Conservation (phyloP, 352 stramenopile genomes). For the Aphanomyces cochlioides region DNA sequence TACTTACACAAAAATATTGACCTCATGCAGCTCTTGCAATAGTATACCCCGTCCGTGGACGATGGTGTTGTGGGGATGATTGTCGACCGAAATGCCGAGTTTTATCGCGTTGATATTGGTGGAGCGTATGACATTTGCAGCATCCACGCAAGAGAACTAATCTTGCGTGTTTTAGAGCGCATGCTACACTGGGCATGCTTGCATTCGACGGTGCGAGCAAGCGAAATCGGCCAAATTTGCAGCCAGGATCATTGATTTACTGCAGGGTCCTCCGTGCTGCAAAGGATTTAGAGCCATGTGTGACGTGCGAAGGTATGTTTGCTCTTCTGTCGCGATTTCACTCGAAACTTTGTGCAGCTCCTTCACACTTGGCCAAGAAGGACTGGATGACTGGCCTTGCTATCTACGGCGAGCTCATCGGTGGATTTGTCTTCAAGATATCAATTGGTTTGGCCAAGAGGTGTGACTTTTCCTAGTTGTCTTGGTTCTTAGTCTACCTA, state of each 20-base stretch:
- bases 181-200: slow-evolving; percentile 63
- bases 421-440: slow-evolving; percentile 88
- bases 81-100: slow-evolving; percentile 90
- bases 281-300: slow-evolving; percentile 88
- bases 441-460: slow-evolving; percentile 71
- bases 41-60: slow-evolving; percentile 75
- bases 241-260: slow-evolving; percentile 92
- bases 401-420: slow-evolving; percentile 93
- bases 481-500: background rate
- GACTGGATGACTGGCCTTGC: slow-evolving; percentile 98
- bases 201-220: slow-evolving; percentile 98
- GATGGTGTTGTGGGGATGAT: slow-evolving; percentile 94
- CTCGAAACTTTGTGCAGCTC: slow-evolving; percentile 44
- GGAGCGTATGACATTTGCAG: slow-evolving; percentile 56
- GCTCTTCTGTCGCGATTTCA: background rate
- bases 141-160: background rate
- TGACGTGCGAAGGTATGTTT: slow-evolving; percentile 89
- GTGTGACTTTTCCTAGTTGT: background rate
- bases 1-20: slow-evolving; percentile 31
- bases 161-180: slow-evolving; percentile 43
- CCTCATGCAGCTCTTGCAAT: slow-evolving; percentile 14
- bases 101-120: slow-evolving; percentile 94
- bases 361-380: slow-evolving; percentile 85
- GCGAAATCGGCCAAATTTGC: slow-evolving; percentile 92
- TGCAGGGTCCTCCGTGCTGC: slow-evolving; percentile 88